These are phyloP conservation scores for Acidomyces sp. DNA, from an alignment of 495 filamentous ascomycete genomes.

Conservation along the genomic window DNA sequence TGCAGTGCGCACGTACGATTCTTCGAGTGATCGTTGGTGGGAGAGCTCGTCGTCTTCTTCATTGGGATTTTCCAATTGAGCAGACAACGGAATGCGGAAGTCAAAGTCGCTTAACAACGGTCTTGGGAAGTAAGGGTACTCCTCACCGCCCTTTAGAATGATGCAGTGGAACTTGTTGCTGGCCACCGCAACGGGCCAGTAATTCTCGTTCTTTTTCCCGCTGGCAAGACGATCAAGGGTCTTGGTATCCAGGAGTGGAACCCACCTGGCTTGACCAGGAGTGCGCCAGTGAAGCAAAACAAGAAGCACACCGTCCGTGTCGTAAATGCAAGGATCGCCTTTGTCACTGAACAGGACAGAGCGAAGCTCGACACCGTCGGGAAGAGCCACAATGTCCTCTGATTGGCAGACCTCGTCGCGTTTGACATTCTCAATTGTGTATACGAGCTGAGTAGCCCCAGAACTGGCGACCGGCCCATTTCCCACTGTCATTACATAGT, in stretches of 20 bases:
- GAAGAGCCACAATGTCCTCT: conserved; percentile 78
- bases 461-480: conserved; percentile 75
- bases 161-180: conserved; percentile 93
- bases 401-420: conserved; percentile 84
- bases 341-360: conserved; percentile 84
- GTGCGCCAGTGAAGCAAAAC: conserved; percentile 83
- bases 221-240: conserved; percentile 65
- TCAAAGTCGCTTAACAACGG: conserved; percentile 88
- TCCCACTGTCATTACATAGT: conserved; percentile 87
- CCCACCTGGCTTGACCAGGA: conserved; percentile 74
- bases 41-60: conserved; percentile 30
- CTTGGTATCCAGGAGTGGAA: conserved; percentile 80
- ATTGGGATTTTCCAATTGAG: conserved; percentile 29
- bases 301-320: conserved; percentile 72
- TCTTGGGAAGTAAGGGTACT: conserved; percentile 88
- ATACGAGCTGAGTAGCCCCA: conserved; percentile 60
- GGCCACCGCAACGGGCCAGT: conserved; percentile 92
- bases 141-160: conserved; percentile 89
- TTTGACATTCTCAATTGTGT: conserved; percentile 87
- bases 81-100: conserved; percentile 69
- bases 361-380: conserved; percentile 50
- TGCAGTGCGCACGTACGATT: conserved; percentile 63
- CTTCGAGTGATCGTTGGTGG: conserved; percentile 44
- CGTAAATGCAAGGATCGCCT: conserved; percentile 90
- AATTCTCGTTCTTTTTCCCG: conserved; percentile 75